These are phyloP conservation scores for Zalerion maritima DNA, from an alignment of 495 filamentous ascomycete genomes.

Conservation along the genomic window DNA sequence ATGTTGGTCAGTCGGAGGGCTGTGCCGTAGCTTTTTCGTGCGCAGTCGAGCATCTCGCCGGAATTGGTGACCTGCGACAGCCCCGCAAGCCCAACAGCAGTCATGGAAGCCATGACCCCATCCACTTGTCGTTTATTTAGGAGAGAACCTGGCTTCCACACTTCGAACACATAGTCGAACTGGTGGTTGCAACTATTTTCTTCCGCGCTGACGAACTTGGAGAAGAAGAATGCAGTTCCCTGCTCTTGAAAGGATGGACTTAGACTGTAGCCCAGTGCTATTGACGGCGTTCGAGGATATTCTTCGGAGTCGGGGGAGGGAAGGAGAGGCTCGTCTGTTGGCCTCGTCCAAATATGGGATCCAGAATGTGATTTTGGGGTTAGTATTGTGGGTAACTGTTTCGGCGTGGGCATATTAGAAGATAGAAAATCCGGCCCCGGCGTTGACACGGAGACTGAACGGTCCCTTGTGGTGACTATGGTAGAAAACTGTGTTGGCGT, in stretches of 20 bases:
- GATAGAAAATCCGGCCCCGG: no score
- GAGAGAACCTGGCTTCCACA: constrained; percentile 20
- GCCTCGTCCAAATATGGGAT: no score
- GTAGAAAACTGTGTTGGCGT: no score
- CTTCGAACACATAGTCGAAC: constrained; percentile 25
- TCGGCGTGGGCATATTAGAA: no score
- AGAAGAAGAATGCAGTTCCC: constrained; percentile 26
- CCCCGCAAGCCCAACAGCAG: constrained; percentile 37
- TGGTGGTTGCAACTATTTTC: constrained; percentile 22
- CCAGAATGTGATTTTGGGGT: no score
- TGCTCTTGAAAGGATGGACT: constrained; percentile 18
- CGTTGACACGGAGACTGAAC: no score
- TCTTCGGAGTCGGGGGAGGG: constrained; percentile 21
- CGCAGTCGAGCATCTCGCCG: constrained; percentile 19
- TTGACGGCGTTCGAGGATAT: constrained; percentile 20
- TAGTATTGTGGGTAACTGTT: no score
- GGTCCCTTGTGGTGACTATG: no score
- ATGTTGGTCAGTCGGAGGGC: constrained; percentile 35
- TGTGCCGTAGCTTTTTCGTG: constrained; percentile 32
- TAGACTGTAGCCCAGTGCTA: constrained; percentile 17
- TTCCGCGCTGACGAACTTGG: constrained; percentile 21
- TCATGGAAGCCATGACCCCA: constrained; percentile 22
- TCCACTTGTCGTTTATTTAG: constrained; percentile 15
- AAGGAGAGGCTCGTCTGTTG: constrained; percentile 13
- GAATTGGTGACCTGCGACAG: constrained; percentile 27